Evolutionary conservation across 805 yeast genomes (phyloP).

Genomic region (Vanderwaltozyma polyspora): DNA sequence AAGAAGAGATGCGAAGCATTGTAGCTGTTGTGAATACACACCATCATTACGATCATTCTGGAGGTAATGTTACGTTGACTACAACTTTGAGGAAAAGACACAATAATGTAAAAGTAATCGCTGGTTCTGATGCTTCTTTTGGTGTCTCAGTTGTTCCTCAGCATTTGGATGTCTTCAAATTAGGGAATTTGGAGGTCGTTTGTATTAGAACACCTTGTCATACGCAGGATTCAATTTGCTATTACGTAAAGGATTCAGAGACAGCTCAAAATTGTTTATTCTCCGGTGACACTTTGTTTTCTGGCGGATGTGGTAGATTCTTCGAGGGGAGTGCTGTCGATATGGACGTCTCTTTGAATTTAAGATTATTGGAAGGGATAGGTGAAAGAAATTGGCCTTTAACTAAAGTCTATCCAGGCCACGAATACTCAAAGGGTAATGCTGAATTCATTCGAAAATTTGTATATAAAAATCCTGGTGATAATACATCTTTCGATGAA

Average conservation of each 20-base stretch:
- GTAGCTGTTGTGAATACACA: slow-evolving; percentile 86
- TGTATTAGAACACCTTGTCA: slow-evolving; percentile 96
- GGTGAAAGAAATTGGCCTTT: slow-evolving; percentile 18
- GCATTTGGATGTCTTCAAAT: slow-evolving; percentile 47
- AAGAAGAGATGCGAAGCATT: slow-evolving; percentile 36
- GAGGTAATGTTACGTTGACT: slow-evolving; percentile 48
- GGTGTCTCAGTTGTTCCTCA: slow-evolving; percentile 65
- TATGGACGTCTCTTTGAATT: slow-evolving; percentile 63
- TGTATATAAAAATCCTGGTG: slow-evolving; percentile 32
- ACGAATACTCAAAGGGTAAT: slow-evolving; percentile 82
- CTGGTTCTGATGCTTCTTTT: slow-evolving; percentile 43
- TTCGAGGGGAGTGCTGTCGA: slow-evolving; percentile 81
- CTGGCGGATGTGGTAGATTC: slow-evolving; percentile 91
- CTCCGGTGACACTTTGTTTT: slow-evolving; percentile 92
- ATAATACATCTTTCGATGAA: slow-evolving; percentile 36
- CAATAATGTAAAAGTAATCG: slow-evolving; percentile 51
- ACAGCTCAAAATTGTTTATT: slow-evolving; percentile 66
- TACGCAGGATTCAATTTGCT: slow-evolving; percentile 91
- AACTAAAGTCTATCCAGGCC: slow-evolving; percentile 83
- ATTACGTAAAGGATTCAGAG: slow-evolving; percentile 49
- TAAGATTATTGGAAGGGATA: slow-evolving; percentile 54
- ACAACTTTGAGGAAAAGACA: slow-evolving; percentile 23
- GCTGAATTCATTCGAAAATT: slow-evolving; percentile 65
- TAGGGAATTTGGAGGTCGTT: slow-evolving; percentile 44
- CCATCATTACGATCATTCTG: slow-evolving; percentile 91